Conservation (phyloP, 768 basidiomycete genomes). For the Lentinula raphanica region DNA sequence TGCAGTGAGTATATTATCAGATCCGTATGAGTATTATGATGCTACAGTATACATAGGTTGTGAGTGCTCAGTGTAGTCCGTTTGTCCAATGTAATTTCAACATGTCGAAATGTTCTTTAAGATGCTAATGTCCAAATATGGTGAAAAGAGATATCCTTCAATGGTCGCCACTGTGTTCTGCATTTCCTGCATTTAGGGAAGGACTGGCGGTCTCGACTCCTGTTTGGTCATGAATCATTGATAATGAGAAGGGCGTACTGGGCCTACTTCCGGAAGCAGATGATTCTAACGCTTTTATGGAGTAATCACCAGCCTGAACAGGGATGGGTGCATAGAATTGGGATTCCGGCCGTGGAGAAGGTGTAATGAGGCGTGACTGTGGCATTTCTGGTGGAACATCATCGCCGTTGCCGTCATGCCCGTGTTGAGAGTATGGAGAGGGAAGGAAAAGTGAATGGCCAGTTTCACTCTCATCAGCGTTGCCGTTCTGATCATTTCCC, state of each 20-base stretch:
- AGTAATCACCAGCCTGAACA: background rate
- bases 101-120: background rate
- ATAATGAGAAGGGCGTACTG: background rate
- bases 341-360: background rate
- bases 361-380: background rate
- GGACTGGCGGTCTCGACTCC: background rate
- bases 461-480: background rate
- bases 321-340: background rate
- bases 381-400: background rate
- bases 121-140: background rate
- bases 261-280: background rate
- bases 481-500: background rate
- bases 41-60: background rate
- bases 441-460: constrained; percentile 2
- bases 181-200: background rate
- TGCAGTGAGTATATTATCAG: background rate
- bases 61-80: background rate
- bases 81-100: background rate
- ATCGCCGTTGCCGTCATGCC: background rate
- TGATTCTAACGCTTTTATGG: background rate
- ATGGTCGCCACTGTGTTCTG: background rate
- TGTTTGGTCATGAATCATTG: background rate
- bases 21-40: background rate
- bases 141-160: background rate
- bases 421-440: constrained; percentile 1